These are phyloP conservation scores for Pseudonitzschia delicatissima DNA, from an alignment of 108 stramenopile species.

Conservation along the genomic window DNA sequence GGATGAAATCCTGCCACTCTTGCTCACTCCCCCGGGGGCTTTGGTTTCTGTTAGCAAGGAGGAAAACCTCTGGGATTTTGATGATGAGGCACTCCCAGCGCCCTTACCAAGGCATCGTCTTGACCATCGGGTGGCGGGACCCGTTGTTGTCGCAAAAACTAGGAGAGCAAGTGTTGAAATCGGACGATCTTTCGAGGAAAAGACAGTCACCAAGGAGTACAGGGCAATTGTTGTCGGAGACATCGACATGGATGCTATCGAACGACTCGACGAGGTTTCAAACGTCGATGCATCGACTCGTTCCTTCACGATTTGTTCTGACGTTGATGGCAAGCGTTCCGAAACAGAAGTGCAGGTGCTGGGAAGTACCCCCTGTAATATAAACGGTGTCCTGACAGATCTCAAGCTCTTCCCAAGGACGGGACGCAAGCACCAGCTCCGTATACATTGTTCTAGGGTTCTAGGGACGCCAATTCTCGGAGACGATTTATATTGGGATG, in stretches of 20 bases:
- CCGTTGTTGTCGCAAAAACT: conserved; percentile 7
- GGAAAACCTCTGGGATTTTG: background rate
- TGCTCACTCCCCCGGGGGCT: background rate
- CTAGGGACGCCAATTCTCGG: conserved; percentile 80
- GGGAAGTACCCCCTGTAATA: conserved; percentile 1
- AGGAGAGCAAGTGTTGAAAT: background rate
- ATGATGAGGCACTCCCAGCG: conserved; percentile 7
- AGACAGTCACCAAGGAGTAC: conserved; percentile 8
- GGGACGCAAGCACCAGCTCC: conserved; percentile 78
- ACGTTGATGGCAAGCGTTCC: conserved; percentile 2
- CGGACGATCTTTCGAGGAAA: conserved; percentile 3
- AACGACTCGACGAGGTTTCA: background rate
- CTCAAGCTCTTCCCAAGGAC: conserved; percentile 42
- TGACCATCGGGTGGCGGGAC: conserved; percentile 1
- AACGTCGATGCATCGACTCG: background rate
- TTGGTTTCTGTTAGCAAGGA: too few species aligned
- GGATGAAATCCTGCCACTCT: background rate
- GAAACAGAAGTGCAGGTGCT: conserved; percentile 4
- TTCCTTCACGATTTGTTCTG: conserved; percentile 11
- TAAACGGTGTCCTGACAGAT: conserved; percentile 10
- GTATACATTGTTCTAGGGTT: conserved; percentile 70
- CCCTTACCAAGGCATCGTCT: conserved; percentile 5
- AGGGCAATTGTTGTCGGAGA: conserved; percentile 2
- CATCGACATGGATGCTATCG: background rate
- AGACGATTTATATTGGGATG: conserved; percentile 68